A percentile compares a stretch with the other conserved stretches of the same genome.
Evolutionary conservation across 2,329 filamentous ascomycete species (phyloP).

Genomic region (Claviceps fusiformis): DNA sequence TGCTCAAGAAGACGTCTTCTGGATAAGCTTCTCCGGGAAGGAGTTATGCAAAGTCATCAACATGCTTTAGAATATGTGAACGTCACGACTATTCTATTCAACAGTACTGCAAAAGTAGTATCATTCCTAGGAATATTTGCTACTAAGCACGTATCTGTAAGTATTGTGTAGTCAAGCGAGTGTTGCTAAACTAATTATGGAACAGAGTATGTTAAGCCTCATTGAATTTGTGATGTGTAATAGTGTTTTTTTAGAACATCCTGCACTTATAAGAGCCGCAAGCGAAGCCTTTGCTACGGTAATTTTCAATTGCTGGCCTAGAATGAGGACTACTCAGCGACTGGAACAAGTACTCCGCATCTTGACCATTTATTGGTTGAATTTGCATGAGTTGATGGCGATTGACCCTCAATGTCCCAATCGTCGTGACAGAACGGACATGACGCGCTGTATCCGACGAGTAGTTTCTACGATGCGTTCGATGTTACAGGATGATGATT

Average conservation of each 20-base stretch:
- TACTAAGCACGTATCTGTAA: constrained; percentile 54
- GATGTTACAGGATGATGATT: background rate
- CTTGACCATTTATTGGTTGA: constrained; percentile 49
- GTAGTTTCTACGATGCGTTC: background rate
- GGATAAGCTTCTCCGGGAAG: constrained; percentile 40
- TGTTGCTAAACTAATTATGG: background rate
- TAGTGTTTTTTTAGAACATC: constrained; percentile 47
- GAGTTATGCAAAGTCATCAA: constrained; percentile 38
- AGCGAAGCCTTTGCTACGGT: constrained; percentile 40
- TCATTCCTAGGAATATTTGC: constrained; percentile 44
- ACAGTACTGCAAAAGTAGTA: constrained; percentile 35
- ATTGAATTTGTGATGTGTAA: constrained; percentile 52
- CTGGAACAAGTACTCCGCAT: constrained; percentile 50
- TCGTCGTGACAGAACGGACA: background rate
- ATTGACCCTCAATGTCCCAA: background rate
- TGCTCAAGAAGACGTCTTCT: constrained; percentile 27
- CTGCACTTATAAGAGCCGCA: constrained; percentile 39
- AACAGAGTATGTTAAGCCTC: constrained; percentile 52
- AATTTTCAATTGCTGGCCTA: constrained; percentile 54
- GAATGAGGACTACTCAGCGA: constrained; percentile 41
- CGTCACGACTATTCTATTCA: constrained; percentile 44
- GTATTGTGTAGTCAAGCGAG: constrained; percentile 5
- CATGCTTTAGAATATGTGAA: constrained; percentile 45
- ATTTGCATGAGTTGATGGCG: constrained; percentile 26
- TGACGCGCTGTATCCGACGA: background rate